phyloP scores from a whole-genome alignment of 192 early-diverging fungal species.

The Gaertneriomyces semiglobifer region DNA sequence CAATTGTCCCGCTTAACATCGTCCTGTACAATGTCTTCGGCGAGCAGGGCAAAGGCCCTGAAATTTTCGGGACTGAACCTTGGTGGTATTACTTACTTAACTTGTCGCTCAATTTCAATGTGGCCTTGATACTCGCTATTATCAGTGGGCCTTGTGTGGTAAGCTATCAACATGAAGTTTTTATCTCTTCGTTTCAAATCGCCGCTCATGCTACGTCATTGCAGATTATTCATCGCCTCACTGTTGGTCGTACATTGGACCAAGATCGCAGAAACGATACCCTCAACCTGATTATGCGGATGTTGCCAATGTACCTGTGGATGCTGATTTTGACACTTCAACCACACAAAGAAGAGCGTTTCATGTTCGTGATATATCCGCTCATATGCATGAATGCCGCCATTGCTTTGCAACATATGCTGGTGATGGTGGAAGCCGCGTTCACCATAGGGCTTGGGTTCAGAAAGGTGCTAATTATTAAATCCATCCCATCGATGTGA shows the following conservation, averaged over 20 bases:
- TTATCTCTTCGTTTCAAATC: too few species aligned
- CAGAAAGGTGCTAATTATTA: too few species aligned
- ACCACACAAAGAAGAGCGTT: slow-evolving; percentile 98
- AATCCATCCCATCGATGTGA: too few species aligned
- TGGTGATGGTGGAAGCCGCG: too few species aligned
- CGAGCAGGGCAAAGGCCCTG: slow-evolving; percentile 60
- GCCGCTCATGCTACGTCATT: too few species aligned
- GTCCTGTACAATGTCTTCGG: slow-evolving; percentile 89
- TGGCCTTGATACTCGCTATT: slow-evolving; percentile 73
- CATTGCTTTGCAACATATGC: slow-evolving; percentile 40
- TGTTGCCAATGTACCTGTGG: slow-evolving; percentile 72
- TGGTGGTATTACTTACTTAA: slow-evolving; percentile 91
- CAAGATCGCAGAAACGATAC: not conserved
- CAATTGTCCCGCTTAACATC: slow-evolving; percentile 81
- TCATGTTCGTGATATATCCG: slow-evolving; percentile 89
- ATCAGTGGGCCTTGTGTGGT: slow-evolving; percentile 58
- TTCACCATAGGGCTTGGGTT: too few species aligned
- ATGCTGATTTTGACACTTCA: slow-evolving; percentile 75
- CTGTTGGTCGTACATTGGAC: not conserved
- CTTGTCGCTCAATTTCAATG: slow-evolving; percentile 86
- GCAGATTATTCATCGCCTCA: not conserved
- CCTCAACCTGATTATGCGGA: slow-evolving; percentile 7
- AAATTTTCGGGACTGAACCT: slow-evolving; percentile 88
- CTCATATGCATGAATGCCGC: slow-evolving; percentile 77
- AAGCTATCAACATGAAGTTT: slow-evolving; percentile 23